phyloP scores from a whole-genome alignment of 73 alveolate species.

The Symbiodinium pilosum region DNA sequence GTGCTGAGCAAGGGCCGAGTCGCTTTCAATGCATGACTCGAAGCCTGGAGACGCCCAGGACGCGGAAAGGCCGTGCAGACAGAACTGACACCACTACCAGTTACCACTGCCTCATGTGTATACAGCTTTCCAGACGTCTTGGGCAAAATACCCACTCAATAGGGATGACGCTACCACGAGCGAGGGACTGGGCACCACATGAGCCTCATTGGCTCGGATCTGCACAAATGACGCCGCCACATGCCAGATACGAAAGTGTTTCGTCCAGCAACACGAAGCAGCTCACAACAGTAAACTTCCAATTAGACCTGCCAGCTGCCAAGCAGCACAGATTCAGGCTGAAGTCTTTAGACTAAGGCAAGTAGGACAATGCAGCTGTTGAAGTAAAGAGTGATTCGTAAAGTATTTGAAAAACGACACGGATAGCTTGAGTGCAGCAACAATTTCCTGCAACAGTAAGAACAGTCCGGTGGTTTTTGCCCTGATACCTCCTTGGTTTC shows the following conservation, averaged over 20 bases:
- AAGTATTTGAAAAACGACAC: too few species aligned
- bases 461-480: not conserved
- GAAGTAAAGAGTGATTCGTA: not conserved
- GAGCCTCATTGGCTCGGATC: too few species aligned
- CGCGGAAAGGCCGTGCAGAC: too few species aligned
- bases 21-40: not conserved
- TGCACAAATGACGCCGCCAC: too few species aligned
- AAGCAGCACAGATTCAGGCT: not conserved
- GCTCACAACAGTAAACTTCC: not conserved
- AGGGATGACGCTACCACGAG: slow-evolving; percentile 11
- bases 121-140: too few species aligned
- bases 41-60: too few species aligned
- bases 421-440: too few species aligned
- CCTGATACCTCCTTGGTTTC: slow-evolving; percentile 17
- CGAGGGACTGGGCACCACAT: not conserved
- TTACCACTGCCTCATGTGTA: too few species aligned
- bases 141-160: not conserved
- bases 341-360: not conserved
- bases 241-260: too few species aligned
- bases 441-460: too few species aligned
- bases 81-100: too few species aligned
- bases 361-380: not conserved
- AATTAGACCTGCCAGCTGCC: not conserved
- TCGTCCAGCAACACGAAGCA: not conserved
- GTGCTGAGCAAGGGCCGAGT: not conserved